Conservation (phyloP, 2,329 filamentous ascomycete genomes). For the Microdochium trichocladiopsis region DNA sequence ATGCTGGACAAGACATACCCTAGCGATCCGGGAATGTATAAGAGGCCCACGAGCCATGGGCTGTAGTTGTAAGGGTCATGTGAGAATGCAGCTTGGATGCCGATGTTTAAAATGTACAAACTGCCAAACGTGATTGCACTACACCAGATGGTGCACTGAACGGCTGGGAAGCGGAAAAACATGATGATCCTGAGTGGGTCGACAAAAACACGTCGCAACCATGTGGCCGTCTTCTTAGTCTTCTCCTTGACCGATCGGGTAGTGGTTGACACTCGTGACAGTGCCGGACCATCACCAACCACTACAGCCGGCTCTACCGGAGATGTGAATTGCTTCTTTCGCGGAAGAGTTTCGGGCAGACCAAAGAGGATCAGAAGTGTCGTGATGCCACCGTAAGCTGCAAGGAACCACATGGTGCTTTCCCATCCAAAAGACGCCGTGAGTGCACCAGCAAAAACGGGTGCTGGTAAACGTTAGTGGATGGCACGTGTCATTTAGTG, state of each 20-base stretch:
- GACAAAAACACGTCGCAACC: slow-evolving; percentile 40
- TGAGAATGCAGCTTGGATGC: slow-evolving; percentile 64
- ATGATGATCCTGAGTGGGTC: slow-evolving; percentile 66
- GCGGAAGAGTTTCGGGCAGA: slow-evolving; percentile 58
- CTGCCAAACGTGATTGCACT: slow-evolving; percentile 69
- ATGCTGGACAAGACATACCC: slow-evolving; percentile 66
- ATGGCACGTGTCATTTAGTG: not conserved
- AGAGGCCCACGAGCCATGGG: slow-evolving; percentile 62
- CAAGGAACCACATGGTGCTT: slow-evolving; percentile 71
- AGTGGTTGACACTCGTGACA: not conserved
- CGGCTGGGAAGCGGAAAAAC: slow-evolving; percentile 68
- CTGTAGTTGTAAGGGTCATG: slow-evolving; percentile 60
- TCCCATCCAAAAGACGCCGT: slow-evolving; percentile 65
- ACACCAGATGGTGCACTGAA: slow-evolving; percentile 66
- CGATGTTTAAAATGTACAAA: slow-evolving; percentile 73
- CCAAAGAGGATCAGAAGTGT: slow-evolving; percentile 50
- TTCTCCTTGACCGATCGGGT: not conserved
- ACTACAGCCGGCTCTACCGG: not conserved
- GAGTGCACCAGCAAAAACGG: slow-evolving; percentile 71
- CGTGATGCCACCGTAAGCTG: slow-evolving; percentile 58
- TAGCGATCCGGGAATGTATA: slow-evolving; percentile 70
- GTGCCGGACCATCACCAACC: not conserved
- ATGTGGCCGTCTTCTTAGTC: slow-evolving; percentile 36
- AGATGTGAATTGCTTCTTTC: slow-evolving; percentile 12
- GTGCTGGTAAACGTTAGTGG: slow-evolving; percentile 31